Evolutionary conservation across 495 filamentous ascomycete genomes (phyloP).

Genomic region (Talaromyces wortmannii): DNA sequence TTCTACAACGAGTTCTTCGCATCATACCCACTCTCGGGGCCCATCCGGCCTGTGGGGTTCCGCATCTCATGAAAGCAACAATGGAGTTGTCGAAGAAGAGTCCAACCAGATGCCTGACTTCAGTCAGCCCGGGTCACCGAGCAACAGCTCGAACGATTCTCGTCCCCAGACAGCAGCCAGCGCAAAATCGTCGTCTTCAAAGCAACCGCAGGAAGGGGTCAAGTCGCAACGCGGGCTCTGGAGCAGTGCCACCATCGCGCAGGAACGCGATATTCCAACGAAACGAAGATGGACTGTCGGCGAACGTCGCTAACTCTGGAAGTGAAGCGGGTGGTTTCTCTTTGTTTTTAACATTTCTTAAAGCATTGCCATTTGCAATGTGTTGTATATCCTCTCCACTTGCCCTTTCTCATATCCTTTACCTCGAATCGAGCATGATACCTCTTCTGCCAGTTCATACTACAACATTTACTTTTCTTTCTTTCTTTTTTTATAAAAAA

Average conservation of each 20-base stretch:
- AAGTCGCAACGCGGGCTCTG: slow-evolving; percentile 35
- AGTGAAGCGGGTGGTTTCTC: background rate
- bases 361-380: too few relatives aligned
- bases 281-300: slow-evolving; percentile 39
- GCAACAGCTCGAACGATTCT: background rate
- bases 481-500: too few relatives aligned
- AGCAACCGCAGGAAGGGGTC: slow-evolving; percentile 15
- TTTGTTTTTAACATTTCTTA: background rate
- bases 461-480: background rate
- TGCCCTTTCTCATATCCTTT: background rate
- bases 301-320: slow-evolving; percentile 17
- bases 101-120: slow-evolving; percentile 32
- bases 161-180: background rate
- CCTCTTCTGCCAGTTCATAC: background rate
- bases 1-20: slow-evolving; percentile 5
- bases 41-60: slow-evolving; percentile 5
- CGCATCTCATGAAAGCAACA: background rate
- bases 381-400: background rate
- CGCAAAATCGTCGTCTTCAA: background rate
- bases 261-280: slow-evolving; percentile 20
- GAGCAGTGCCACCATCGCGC: slow-evolving; percentile 28
- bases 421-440: background rate
- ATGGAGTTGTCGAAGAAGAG: background rate
- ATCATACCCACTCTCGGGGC: slow-evolving; percentile 1
- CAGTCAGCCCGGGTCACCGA: slow-evolving; percentile 9